Evolutionary conservation across 306 rosid species (phyloP).

Genomic region (Parietaria judaica): DNA sequence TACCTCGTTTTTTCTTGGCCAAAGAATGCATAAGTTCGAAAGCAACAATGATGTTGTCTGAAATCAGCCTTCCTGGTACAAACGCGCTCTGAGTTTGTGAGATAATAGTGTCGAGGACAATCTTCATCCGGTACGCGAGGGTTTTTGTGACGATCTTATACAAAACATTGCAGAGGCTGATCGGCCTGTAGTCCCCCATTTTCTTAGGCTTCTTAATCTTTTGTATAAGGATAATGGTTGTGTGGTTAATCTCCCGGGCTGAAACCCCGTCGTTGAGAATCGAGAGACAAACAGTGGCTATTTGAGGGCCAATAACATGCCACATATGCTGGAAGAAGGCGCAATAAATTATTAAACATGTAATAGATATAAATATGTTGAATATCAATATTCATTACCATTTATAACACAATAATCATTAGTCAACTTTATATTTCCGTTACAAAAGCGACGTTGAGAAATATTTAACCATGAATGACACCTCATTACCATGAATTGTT

Average conservation of each 20-base stretch:
- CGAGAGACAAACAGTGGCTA: not conserved
- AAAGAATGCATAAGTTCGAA: not conserved
- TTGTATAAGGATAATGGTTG: not conserved
- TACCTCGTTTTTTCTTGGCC: not conserved
- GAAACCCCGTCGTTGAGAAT: not conserved
- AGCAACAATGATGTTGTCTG: not conserved
- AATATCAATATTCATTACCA: too few relatives aligned
- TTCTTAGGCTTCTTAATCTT: not conserved
- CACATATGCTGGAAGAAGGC: not conserved
- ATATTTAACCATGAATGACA: too few relatives aligned
- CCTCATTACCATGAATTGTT: too few relatives aligned
- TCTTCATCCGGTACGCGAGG: not conserved
- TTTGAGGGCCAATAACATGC: not conserved
- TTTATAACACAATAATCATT: too few relatives aligned
- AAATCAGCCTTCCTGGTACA: not conserved
- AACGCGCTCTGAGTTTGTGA: not conserved
- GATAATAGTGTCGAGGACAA: not conserved
- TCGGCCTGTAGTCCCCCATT: not conserved
- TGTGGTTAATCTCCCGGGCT: not conserved
- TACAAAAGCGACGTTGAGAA: too few relatives aligned
- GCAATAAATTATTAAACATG: too few relatives aligned
- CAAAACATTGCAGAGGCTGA: not conserved
- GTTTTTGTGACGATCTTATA: not conserved
- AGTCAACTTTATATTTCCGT: too few relatives aligned
- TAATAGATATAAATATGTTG: too few relatives aligned